phyloP scores from a whole-genome alignment of 2,329 filamentous ascomycete species.

The Fusarium equiseti region DNA sequence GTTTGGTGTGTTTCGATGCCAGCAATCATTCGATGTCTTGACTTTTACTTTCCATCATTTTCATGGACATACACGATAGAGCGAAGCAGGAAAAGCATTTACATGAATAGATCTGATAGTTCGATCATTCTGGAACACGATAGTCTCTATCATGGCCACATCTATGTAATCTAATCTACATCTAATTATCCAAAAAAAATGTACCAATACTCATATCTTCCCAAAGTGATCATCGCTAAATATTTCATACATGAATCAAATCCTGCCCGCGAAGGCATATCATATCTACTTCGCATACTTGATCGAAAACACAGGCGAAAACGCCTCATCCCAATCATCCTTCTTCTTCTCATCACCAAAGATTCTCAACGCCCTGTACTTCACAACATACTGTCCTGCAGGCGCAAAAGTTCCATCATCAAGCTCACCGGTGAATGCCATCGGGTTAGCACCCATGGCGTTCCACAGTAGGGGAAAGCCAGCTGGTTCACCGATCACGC shows the following conservation, averaged over 20 bases:
- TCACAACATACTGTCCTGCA: constrained; percentile 63
- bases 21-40: neutral
- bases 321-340: constrained; percentile 61
- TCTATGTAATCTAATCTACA: constrained; percentile 1
- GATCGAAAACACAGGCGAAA: constrained; percentile 60
- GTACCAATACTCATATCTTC: neutral
- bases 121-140: neutral
- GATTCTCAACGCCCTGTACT: constrained; percentile 62
- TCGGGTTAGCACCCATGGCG: constrained; percentile 42
- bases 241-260: constrained; percentile 19
- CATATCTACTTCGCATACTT: constrained; percentile 50
- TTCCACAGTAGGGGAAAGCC: constrained; percentile 56
- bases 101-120: neutral
- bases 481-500: constrained; percentile 58
- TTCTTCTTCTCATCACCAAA: constrained; percentile 61
- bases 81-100: neutral
- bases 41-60: neutral
- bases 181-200: constrained; percentile 3
- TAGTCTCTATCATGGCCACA: neutral
- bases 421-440: constrained; percentile 61
- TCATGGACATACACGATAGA: neutral
- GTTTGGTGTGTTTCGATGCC: neutral
- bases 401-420: constrained; percentile 61
- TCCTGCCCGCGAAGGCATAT: neutral
- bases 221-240: neutral